phyloP scores from a whole-genome alignment of 306 rosid genomes.

The Luffa aegyptiaca region DNA sequence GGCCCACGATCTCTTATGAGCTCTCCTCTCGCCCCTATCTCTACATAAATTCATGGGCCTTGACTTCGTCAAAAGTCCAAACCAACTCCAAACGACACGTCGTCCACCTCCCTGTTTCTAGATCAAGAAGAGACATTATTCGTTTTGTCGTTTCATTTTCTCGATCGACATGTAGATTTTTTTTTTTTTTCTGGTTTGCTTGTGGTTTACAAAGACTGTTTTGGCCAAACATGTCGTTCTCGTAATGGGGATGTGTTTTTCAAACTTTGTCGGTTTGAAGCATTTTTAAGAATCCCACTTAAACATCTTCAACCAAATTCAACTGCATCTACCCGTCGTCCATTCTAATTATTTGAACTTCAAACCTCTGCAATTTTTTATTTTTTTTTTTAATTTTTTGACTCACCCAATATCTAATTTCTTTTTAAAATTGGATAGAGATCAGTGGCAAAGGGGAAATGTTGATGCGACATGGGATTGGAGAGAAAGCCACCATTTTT shows the following conservation, averaged over 20 bases:
- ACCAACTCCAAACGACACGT: background rate
- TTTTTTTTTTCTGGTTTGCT: background rate
- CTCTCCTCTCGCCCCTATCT: background rate
- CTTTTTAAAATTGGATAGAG: background rate
- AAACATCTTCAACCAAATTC: background rate
- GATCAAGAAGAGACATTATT: background rate
- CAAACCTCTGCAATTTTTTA: background rate
- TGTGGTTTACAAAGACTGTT: background rate
- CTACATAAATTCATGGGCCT: background rate
- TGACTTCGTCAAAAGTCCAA: background rate
- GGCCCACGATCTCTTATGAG: background rate
- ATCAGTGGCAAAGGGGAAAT: background rate
- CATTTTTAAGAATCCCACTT: background rate
- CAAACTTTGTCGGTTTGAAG: background rate
- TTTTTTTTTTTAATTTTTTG: background rate
- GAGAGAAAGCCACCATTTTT: slow-evolving; percentile 1
- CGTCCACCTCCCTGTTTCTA: background rate
- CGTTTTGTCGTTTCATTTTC: background rate
- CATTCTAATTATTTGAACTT: background rate
- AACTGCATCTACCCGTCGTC: background rate
- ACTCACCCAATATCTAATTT: background rate
- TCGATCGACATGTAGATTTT: background rate
- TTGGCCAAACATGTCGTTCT: background rate
- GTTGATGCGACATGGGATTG: background rate
- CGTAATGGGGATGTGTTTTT: background rate